Percentiles rank a stretch among this genome's conserved stretches.
These are phyloP conservation scores for Talaromyces stipitatus DNA, from an alignment of 495 filamentous ascomycete species.

Conservation along the genomic window DNA sequence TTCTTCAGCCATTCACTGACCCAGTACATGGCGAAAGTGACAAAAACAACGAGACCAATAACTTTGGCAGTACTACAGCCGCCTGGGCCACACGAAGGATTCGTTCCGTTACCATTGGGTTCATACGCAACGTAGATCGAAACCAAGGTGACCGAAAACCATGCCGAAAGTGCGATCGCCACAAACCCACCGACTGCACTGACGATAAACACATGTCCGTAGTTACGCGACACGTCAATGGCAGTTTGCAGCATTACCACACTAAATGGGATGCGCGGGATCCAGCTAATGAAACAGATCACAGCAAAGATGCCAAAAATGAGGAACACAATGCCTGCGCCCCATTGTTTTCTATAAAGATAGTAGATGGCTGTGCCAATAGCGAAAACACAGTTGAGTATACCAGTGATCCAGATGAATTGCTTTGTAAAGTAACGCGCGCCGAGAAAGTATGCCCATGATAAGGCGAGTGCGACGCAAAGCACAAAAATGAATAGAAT, in stretches of 20 bases:
- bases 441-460: slow-evolving; percentile 65
- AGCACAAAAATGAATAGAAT: slow-evolving; percentile 76
- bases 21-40: slow-evolving; percentile 89
- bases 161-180: slow-evolving; percentile 63
- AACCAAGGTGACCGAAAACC: slow-evolving; percentile 53
- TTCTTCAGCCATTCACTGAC: slow-evolving; percentile 89
- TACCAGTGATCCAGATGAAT: slow-evolving; percentile 81
- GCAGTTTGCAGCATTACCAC: slow-evolving; percentile 81
- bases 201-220: slow-evolving; percentile 82
- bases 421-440: slow-evolving; percentile 80
- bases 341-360: slow-evolving; percentile 59
- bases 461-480: slow-evolving; percentile 61
- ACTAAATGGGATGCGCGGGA: slow-evolving; percentile 79
- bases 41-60: slow-evolving; percentile 75
- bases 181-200: slow-evolving; percentile 71
- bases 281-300: slow-evolving; percentile 76
- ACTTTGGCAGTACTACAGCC: slow-evolving; percentile 71
- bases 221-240: slow-evolving; percentile 75
- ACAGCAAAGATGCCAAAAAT: slow-evolving; percentile 73
- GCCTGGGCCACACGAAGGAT: slow-evolving; percentile 64
- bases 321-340: slow-evolving; percentile 79
- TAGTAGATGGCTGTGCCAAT: slow-evolving; percentile 64
- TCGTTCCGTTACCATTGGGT: slow-evolving; percentile 35
- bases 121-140: slow-evolving; percentile 75
- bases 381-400: slow-evolving; percentile 59